Evolutionary conservation across 768 basidiomycete species (phyloP).

Genomic region (Pleurotus pulmonarius): DNA sequence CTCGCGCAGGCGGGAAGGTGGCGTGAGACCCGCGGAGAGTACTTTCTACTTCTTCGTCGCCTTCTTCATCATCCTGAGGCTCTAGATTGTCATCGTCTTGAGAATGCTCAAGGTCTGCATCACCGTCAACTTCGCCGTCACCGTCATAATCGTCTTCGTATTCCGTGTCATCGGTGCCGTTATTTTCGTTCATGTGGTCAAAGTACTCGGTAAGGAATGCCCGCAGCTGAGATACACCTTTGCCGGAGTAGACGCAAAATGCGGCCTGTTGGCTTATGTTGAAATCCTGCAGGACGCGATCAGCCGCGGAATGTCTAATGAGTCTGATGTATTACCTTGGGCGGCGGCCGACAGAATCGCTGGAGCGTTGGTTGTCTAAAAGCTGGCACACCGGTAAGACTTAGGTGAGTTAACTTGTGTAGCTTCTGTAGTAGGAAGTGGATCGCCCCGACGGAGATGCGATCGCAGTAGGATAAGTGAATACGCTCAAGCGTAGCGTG

Average conservation of each 20-base stretch:
- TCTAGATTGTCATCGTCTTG: slow-evolving; percentile 20
- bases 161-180: slow-evolving; percentile 65
- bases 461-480: slow-evolving; percentile 96
- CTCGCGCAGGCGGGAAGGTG: background rate
- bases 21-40: slow-evolving; percentile 11
- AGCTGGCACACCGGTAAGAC: slow-evolving; percentile 93
- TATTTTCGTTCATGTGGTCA: slow-evolving; percentile 65
- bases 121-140: slow-evolving; percentile 45
- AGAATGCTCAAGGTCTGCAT: slow-evolving; percentile 20
- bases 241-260: slow-evolving; percentile 96
- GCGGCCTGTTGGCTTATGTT: slow-evolving; percentile 83
- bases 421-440: slow-evolving; percentile 87
- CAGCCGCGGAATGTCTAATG: slow-evolving; percentile 1
- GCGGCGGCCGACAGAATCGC: slow-evolving; percentile 85
- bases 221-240: slow-evolving; percentile 81
- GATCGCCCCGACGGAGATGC: slow-evolving; percentile 87
- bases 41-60: slow-evolving; percentile 29
- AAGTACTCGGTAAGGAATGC: slow-evolving; percentile 74
- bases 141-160: slow-evolving; percentile 60
- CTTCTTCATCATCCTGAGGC: slow-evolving; percentile 2
- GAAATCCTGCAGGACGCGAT: slow-evolving; percentile 62
- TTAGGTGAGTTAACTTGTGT: slow-evolving; percentile 90
- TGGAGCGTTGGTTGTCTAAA: slow-evolving; percentile 86
- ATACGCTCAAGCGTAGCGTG: slow-evolving; percentile 90
- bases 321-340: slow-evolving; percentile 54